Base-by-base conservation (phyloP, 1,284 basidiomycete genomes). In the Cryptococcus sp. region DNA sequence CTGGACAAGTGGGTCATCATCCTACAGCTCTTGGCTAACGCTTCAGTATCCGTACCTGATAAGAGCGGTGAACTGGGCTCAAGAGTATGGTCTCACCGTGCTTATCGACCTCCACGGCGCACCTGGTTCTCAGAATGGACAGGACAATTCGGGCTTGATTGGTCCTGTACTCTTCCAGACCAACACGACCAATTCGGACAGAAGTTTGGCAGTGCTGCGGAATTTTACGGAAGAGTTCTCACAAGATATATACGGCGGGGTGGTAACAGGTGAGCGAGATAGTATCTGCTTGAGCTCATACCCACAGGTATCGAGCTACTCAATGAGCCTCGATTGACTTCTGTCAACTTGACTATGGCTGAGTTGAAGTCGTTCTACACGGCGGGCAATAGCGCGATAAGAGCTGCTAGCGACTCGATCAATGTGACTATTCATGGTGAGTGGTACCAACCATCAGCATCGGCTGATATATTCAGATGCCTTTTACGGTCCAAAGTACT, bases 61-160 rank as follows among this genome's bases (percentile, higher is more conserved):
- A 22, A 60, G 62, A 45, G 74, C 70, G 5, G 68, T 76, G 0
- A 58, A 60, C 1, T 76, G 74, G 74, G 70, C 70, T 0, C 54
- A 62, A 39, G 62, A 62, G 46, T 47, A 72, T 6, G 66, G 66
- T 34, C 59, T 61, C 13, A 25, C 63, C 50, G 66, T 70, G 16
- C 68, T 74, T 53, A 52, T 76, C 19, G 72, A 76, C 50, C 58
- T 76, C 19, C 89, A 92, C 68, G 89, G 90, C 54, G 88, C 84
- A n/a, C 90, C 90, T 1, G 89, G 88, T 5, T 61, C 59, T 22
- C 71, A 76, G 46, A 77, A 78, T 51, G 74, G 74, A 15, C 91
- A 85, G 46, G 71, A 73, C 57, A 72, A 71, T 46, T 69, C 66
- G 54, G 89, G 89, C 0, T 52, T 64, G 34, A 62, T 65, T 16